Base-by-base conservation (phyloP, 2,329 filamentous ascomycete species). In the Triangularia verruculosa region DNA sequence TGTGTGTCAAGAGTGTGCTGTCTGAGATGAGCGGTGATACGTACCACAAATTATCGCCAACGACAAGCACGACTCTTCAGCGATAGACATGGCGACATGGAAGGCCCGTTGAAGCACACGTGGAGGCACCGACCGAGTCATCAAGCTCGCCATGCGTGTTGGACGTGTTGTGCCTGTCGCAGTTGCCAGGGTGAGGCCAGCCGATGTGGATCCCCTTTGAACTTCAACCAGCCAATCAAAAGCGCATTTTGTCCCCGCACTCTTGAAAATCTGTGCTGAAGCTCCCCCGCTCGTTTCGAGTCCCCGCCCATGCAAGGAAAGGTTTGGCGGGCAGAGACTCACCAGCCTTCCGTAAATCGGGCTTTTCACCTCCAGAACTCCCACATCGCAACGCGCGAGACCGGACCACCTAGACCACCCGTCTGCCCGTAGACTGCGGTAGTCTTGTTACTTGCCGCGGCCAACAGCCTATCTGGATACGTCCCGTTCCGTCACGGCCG, bases 301-400 rank as follows among this genome's bases (percentile, higher is more conserved):
- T 47, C 66, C 66, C 66, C 66, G 64, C 66, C 61, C 66, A 57
- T 30, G 52, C 22, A 51, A 59, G 22, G 27, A 39, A 63, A 34
- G 25, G 27, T 52, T 27, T 53, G 54, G 57, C 58, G 59, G 55
- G 60, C 60, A 62, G 51, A 61, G 60, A 64, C 59, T 57, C 59
- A 61, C 61, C 64, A 54, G 58, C 64, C 65, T 69, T 70, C 69
- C 69, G 69, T 56, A 70, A 70, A 70, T 70, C 69, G 69, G 69
- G 66, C 68, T 70, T 70, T 68, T 68, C 67, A 66, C 69, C 67
- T 70, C 64, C 64, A 67, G 68, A 67, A 58, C 63, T 67, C 66
- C 61, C 67, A 67, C 69, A 70, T 70, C 69, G 62, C 66, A 66
- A 67, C 66, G 51, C 70, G 70, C 70, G 70, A 71, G 61, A 71